Percentiles rank a stretch among this genome's conserved stretches.
phyloP scores from a whole-genome alignment of 129 eudicot species.

The Dittrichia graveolens region DNA sequence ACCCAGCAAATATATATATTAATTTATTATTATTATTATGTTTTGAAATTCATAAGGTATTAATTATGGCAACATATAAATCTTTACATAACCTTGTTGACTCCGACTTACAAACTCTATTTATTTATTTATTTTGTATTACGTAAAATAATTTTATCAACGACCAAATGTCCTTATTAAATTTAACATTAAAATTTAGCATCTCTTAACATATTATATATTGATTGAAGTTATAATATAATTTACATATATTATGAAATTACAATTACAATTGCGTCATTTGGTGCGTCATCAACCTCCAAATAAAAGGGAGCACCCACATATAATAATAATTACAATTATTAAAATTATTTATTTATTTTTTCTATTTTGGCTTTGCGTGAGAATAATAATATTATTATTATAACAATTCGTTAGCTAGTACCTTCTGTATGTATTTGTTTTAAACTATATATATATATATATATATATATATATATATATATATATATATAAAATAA shows the following conservation, averaged over 20 bases:
- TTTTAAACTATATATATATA: too few species aligned
- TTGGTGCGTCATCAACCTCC: conserved; percentile 45
- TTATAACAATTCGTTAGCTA: too few species aligned
- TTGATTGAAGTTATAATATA: not conserved
- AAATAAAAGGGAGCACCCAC: conserved; percentile 25
- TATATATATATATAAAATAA: too few species aligned
- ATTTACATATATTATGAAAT: conserved; percentile 15
- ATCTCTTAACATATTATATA: not conserved
- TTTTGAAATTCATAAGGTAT: too few species aligned
- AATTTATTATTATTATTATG: too few species aligned
- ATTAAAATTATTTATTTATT: not conserved
- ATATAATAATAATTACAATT: not conserved
- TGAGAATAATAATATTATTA: too few species aligned
- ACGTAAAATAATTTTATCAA: not conserved
- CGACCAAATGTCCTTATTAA: not conserved
- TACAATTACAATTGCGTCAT: conserved; percentile 34
- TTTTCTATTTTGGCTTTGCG: too few species aligned
- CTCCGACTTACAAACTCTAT: not conserved
- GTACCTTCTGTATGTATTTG: too few species aligned
- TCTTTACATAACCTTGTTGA: too few species aligned
- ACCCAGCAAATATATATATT: too few species aligned
- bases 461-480: too few species aligned
- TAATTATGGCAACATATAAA: too few species aligned
- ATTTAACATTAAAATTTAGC: conserved; percentile 5
- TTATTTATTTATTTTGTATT: not conserved